These are phyloP conservation scores for Daldinia bambusicola DNA, from an alignment of 495 filamentous ascomycete species.

Conservation along the genomic window DNA sequence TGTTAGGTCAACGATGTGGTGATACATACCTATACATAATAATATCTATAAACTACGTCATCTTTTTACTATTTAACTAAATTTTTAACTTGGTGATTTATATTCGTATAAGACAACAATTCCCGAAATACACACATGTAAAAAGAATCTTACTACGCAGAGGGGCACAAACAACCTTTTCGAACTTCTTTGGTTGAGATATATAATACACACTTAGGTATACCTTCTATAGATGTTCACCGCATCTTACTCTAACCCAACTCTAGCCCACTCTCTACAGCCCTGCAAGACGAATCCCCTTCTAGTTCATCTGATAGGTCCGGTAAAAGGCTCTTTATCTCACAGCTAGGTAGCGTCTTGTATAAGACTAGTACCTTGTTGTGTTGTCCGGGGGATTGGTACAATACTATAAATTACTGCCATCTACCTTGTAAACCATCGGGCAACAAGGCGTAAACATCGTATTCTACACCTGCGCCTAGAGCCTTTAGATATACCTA, in stretches of 20 bases:
- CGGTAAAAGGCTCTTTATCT: constrained; percentile 33
- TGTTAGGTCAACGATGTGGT: not conserved
- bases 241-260: constrained; percentile 21
- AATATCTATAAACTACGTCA: constrained; percentile 21
- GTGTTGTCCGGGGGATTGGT: not conserved
- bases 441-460: not conserved
- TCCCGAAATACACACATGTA: constrained; percentile 9
- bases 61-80: not conserved
- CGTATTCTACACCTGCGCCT: not conserved
- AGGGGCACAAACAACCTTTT: constrained; percentile 16
- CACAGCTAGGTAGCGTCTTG: not conserved
- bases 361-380: constrained; percentile 6
- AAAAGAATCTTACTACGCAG: constrained; percentile 37
- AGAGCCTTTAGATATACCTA: not conserved
- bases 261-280: constrained; percentile 1
- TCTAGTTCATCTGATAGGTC: constrained; percentile 22
- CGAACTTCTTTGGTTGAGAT: constrained; percentile 16
- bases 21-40: constrained; percentile 1
- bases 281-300: not conserved
- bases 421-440: not conserved
- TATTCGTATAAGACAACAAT: not conserved
- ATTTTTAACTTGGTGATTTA: not conserved
- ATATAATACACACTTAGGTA: not conserved
- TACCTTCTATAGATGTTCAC: constrained; percentile 19
- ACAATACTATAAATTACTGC: constrained; percentile 14